Evolutionary conservation across 305 asterid genomes (phyloP).

Genomic region (Lippia alba): DNA sequence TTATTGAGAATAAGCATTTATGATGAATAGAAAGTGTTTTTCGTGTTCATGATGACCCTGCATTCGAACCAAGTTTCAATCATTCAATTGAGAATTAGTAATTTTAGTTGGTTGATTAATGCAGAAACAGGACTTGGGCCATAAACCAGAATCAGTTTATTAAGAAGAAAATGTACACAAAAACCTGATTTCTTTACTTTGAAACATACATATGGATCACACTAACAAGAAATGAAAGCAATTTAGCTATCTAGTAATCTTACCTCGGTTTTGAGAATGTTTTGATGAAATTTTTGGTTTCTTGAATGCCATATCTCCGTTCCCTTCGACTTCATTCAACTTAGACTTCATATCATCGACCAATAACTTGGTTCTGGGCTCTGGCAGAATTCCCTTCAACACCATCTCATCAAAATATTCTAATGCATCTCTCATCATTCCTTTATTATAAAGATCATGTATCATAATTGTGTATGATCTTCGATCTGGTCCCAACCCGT

Average conservation of each 20-base stretch:
- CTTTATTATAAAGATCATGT: constrained; percentile 61
- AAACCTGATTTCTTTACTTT: neutral
- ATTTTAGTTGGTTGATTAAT: too few species aligned
- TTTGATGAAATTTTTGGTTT: neutral
- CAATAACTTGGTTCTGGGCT: constrained; percentile 62
- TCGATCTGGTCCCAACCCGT: constrained; percentile 73
- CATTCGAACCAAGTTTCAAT: too few species aligned
- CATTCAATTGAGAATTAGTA: too few species aligned
- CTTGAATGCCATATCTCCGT: constrained; percentile 9
- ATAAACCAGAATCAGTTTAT: neutral
- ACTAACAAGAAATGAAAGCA: neutral
- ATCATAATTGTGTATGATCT: constrained; percentile 71
- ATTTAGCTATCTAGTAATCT: constrained; percentile 27
- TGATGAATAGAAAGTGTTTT: too few species aligned
- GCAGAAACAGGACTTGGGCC: neutral
- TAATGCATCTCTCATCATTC: constrained; percentile 52
- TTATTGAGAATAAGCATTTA: too few species aligned
- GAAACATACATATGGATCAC: neutral
- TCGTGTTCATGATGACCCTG: too few species aligned
- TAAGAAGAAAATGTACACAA: neutral
- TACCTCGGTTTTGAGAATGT: neutral
- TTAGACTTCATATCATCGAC: constrained; percentile 57
- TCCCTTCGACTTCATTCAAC: constrained; percentile 38
- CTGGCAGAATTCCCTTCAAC: constrained; percentile 63
- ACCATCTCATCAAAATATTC: constrained; percentile 63